A percentile compares a stretch with the other conserved stretches of the same genome.
Evolutionary conservation across 202 grass and related monocot genomes (phyloP).

Genomic region (Cymbopogon flexuosus): DNA sequence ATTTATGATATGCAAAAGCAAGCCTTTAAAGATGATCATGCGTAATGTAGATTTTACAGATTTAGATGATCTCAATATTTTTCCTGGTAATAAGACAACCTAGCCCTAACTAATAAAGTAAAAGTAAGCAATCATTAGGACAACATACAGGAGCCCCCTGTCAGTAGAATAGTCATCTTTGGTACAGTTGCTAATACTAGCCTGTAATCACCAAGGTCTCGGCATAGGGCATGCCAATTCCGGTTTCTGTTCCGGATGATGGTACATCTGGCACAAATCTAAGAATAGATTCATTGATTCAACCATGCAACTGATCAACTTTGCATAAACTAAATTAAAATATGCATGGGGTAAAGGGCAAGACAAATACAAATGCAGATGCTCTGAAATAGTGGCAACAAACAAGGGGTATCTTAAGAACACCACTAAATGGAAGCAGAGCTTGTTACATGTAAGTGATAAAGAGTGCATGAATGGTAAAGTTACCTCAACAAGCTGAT

Average conservation of each 20-base stretch:
- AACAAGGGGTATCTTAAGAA: background rate
- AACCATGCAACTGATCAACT: background rate
- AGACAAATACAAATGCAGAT: background rate
- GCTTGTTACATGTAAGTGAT: background rate
- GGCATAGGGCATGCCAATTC: background rate
- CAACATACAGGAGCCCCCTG: background rate
- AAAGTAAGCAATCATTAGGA: background rate
- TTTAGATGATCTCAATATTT: background rate
- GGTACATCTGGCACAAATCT: background rate
- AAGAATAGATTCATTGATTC: slow-evolving; percentile 1
- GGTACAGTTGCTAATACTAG: background rate
- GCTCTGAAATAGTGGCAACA: background rate
- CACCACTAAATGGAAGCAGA: background rate
- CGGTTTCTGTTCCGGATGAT: background rate
- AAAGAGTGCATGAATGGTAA: background rate
- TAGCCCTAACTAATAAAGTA: background rate
- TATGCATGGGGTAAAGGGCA: background rate
- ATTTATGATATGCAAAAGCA: background rate
- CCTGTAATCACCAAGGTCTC: background rate
- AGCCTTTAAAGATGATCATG: background rate
- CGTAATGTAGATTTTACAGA: background rate
- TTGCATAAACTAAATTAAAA: background rate
- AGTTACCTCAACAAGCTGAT: slow-evolving; percentile 72
- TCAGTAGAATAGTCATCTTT: background rate
- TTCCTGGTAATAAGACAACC: background rate